Evolutionary conservation across 2,329 filamentous ascomycete species (phyloP).

Genomic region (Xylariaceae sp.): DNA sequence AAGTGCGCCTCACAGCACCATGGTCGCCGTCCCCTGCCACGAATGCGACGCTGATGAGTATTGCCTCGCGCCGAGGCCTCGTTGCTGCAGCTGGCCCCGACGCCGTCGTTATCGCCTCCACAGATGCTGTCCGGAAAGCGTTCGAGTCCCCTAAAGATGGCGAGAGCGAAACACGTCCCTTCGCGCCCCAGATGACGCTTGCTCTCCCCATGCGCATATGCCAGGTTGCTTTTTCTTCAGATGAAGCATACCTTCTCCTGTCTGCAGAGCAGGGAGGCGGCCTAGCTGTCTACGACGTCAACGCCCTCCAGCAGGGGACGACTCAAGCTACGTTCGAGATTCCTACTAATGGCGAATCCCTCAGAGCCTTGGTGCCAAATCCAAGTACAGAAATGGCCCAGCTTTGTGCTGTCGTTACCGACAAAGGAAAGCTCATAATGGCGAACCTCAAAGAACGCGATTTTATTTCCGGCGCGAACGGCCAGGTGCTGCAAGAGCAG

Average conservation of each 20-base stretch:
- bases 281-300: slow-evolving; percentile 75
- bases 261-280: slow-evolving; percentile 78
- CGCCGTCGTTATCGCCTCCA: slow-evolving; percentile 67
- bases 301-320: slow-evolving; percentile 59
- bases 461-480: slow-evolving; percentile 53
- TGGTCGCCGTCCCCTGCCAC: slow-evolving; percentile 74
- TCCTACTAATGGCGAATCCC: slow-evolving; percentile 64
- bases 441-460: slow-evolving; percentile 68
- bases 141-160: slow-evolving; percentile 57
- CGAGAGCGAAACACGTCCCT: slow-evolving; percentile 62
- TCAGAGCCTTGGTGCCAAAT: slow-evolving; percentile 75
- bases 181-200: slow-evolving; percentile 68
- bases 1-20: slow-evolving; percentile 70
- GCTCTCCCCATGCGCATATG: slow-evolving; percentile 71
- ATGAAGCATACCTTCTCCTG: slow-evolving; percentile 77
- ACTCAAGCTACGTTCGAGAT: slow-evolving; percentile 69
- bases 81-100: slow-evolving; percentile 85
- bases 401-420: slow-evolving; percentile 74
- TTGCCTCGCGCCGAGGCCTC: slow-evolving; percentile 74
- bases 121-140: slow-evolving; percentile 70
- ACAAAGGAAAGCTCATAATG: slow-evolving; percentile 74
- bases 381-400: slow-evolving; percentile 68
- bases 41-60: slow-evolving; percentile 75
- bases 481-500: slow-evolving; percentile 60
- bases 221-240: slow-evolving; percentile 85